Evolutionary conservation across 768 basidiomycete species (phyloP).

Genomic region (Sporobolomyces pararoseus): DNA sequence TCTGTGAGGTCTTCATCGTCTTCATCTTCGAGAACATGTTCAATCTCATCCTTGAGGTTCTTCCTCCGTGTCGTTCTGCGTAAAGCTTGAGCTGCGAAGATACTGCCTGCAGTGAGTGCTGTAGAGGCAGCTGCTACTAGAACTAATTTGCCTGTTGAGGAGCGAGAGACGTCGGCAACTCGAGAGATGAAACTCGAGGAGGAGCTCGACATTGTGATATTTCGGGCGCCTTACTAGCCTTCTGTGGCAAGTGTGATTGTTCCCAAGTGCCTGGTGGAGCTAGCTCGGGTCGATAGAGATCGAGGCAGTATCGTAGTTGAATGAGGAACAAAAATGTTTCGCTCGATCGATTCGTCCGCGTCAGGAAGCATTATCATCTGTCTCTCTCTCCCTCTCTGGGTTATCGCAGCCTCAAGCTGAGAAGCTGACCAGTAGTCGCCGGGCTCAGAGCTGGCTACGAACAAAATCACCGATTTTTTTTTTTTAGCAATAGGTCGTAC

Average conservation of each 20-base stretch:
- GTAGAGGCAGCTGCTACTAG: constrained; percentile 26
- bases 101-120: constrained; percentile 19
- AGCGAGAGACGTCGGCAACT: constrained; percentile 17
- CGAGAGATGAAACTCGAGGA: constrained; percentile 5
- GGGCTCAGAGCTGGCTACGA: no score
- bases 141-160: constrained; percentile 18
- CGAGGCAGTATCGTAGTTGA: no score
- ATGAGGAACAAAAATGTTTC: background rate
- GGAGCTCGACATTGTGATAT: constrained; percentile 3
- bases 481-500: background rate
- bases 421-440: no score
- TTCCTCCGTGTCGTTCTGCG: constrained; percentile 10
- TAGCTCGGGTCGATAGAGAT: no score
- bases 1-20: constrained; percentile 24
- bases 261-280: no score
- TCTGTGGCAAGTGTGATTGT: background rate
- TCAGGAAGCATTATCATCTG: no score
- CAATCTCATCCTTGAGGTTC: constrained; percentile 12
- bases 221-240: background rate
- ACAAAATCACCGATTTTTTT: no score
- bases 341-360: no score
- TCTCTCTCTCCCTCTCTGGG: no score
- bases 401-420: no score
- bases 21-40: constrained; percentile 11
- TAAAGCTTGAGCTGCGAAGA: constrained; percentile 27